Percentiles rank a stretch among this genome's conserved stretches.
Conservation (phyloP, 2,329 filamentous ascomycete genomes). For the Macroventuria anomochaeta region DNA sequence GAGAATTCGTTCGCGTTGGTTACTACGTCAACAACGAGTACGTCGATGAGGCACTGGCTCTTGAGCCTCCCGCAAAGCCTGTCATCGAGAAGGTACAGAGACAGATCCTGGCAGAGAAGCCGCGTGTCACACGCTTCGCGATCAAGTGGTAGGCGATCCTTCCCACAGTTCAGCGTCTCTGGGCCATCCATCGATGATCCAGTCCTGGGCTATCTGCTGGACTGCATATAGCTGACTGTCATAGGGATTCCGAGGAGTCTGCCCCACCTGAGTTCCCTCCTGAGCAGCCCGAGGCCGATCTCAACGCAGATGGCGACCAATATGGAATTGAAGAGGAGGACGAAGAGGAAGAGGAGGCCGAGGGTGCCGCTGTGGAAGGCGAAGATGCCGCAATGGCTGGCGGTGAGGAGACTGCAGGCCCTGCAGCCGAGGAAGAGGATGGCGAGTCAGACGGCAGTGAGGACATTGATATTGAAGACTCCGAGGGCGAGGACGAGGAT, state of each 20-base stretch:
- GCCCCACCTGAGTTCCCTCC: constrained; percentile 95
- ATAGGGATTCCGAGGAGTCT: constrained; percentile 95
- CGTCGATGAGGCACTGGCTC: constrained; percentile 84
- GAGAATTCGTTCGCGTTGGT: constrained; percentile 96
- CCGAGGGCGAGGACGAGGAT: constrained; percentile 74
- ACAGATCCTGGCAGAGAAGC: constrained; percentile 96
- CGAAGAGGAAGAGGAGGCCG: constrained; percentile 70
- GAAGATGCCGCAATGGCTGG: constrained; percentile 81
- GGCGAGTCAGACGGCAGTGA: constrained; percentile 74
- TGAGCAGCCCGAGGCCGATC: constrained; percentile 95
- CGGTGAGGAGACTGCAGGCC: constrained; percentile 61
- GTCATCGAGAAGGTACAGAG: constrained; percentile 90
- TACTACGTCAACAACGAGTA: constrained; percentile 99
- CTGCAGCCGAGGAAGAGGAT: constrained; percentile 68
- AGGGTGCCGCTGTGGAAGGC: constrained; percentile 57
- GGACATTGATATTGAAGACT: constrained; percentile 78
- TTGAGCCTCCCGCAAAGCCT: constrained; percentile 89
- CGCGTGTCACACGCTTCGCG: constrained; percentile 92
- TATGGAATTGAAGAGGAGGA: constrained; percentile 85
- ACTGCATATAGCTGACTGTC: constrained; percentile 25
- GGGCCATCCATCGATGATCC: not conserved
- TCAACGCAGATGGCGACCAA: constrained; percentile 79
- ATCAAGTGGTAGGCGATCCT: constrained; percentile 84
- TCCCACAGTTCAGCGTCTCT: not conserved
- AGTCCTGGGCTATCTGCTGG: not conserved